A percentile compares a stretch with the other conserved stretches of the same genome.
Conservation (phyloP, 2,329 filamentous ascomycete species). For the Teratosphaeria destructans region DNA sequence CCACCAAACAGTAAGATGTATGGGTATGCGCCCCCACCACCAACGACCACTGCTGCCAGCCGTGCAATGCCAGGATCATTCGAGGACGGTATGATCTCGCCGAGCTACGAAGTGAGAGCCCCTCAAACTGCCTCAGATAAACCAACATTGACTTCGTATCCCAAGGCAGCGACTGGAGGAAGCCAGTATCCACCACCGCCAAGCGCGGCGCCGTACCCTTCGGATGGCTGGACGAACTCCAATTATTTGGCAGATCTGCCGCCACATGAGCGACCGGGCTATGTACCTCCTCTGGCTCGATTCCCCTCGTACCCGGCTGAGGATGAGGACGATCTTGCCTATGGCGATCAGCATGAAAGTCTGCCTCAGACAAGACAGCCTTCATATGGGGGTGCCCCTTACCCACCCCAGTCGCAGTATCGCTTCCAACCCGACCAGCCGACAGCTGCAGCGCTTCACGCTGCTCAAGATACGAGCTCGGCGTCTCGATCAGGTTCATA, state of each 20-base stretch:
- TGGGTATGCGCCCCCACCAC: conserved; percentile 10
- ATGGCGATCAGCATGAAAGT: conserved; percentile 10
- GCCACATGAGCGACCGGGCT: conserved; percentile 33
- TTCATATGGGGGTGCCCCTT: conserved; percentile 6
- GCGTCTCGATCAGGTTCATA: conserved; percentile 10
- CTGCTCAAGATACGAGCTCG: conserved; percentile 12
- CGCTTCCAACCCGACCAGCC: conserved; percentile 5
- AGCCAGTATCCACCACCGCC: conserved; percentile 8
- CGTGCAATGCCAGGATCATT: conserved; percentile 11
- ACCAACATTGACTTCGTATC: conserved; percentile 7
- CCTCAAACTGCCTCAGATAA: conserved; percentile 14
- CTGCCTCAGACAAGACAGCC: conserved; percentile 4
- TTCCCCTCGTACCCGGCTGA: conserved; percentile 8
- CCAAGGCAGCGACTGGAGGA: conserved; percentile 2
- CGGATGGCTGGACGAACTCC: conserved; percentile 32
- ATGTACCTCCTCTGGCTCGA: conserved; percentile 10
- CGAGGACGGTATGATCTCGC: conserved; percentile 13
- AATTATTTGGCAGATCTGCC: conserved; percentile 33
- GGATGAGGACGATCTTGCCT: conserved; percentile 24
- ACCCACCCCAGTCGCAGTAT: conserved; percentile 8
- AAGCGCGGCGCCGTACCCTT: conserved; percentile 16
- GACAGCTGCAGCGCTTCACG: conserved; percentile 11
- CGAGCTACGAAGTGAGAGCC: conserved; percentile 32
- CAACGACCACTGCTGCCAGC: conserved; percentile 1
- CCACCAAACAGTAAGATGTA: conserved; percentile 10